Percentiles rank a stretch among this genome's conserved stretches.
phyloP scores from a whole-genome alignment of 2,329 filamentous ascomycete species.

The Elsinoe fawcettii region DNA sequence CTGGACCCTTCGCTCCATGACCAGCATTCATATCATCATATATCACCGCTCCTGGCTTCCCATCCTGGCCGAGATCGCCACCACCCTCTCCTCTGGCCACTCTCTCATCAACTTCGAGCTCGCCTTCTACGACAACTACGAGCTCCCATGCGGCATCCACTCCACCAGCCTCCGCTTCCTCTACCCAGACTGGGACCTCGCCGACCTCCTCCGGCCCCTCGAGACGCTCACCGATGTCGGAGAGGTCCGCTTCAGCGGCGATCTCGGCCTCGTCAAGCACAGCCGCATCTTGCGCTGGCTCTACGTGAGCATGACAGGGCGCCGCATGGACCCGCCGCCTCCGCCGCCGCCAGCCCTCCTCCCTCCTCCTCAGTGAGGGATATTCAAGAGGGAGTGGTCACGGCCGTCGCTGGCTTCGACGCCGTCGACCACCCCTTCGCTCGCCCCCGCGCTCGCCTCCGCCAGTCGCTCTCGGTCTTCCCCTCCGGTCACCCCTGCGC shows the following conservation, averaged over 20 bases:
- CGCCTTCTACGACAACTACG: slow-evolving; percentile 20
- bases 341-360: neutral
- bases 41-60: slow-evolving; percentile 24
- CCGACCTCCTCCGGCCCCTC: slow-evolving; percentile 20
- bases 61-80: slow-evolving; percentile 13
- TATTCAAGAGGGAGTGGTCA: neutral
- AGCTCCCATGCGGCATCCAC: slow-evolving; percentile 18
- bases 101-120: slow-evolving; percentile 21
- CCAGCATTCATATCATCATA: slow-evolving; percentile 22
- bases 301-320: neutral
- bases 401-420: neutral
- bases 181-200: slow-evolving; percentile 25
- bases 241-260: slow-evolving; percentile 22
- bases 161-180: slow-evolving; percentile 4
- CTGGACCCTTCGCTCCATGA: slow-evolving; percentile 20
- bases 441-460: neutral
- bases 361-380: neutral
- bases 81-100: slow-evolving; percentile 12
- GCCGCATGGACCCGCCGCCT: neutral
- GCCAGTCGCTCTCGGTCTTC: neutral
- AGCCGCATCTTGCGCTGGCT: neutral
- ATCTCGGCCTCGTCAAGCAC: slow-evolving; percentile 19
- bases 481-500: neutral
- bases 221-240: slow-evolving; percentile 21
- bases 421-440: neutral